phyloP scores from a whole-genome alignment of 768 basidiomycete genomes.

The Pulveroboletus sp. region DNA sequence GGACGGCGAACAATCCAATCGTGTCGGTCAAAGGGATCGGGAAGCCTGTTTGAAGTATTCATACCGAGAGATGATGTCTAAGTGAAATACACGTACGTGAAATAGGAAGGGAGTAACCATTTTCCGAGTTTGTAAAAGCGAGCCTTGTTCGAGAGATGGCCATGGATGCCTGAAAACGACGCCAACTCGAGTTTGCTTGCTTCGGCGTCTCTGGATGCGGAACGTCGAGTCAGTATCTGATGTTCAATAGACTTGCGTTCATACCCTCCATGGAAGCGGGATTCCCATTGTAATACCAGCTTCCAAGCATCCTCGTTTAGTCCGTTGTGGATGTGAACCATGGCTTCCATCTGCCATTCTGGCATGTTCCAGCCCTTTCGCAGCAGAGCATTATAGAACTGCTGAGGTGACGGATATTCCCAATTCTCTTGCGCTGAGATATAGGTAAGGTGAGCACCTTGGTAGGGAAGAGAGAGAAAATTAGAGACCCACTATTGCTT shows the following conservation, averaged over 20 bases:
- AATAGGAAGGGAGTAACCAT: conserved; percentile 5
- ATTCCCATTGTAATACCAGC: conserved; percentile 10
- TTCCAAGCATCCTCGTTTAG: conserved; percentile 11
- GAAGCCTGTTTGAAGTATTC: neutral
- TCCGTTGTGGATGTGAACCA: conserved; percentile 9
- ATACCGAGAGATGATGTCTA: neutral
- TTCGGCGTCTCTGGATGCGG: conserved; percentile 2
- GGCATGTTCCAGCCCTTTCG: conserved; percentile 8
- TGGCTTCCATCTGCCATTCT: conserved; percentile 3
- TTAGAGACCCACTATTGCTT: conserved; percentile 1
- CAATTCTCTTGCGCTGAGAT: conserved; percentile 8
- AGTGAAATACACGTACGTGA: neutral
- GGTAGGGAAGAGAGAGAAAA: neutral
- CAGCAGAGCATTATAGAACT: conserved; percentile 13
- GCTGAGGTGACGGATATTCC: conserved; percentile 13
- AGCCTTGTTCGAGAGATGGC: conserved; percentile 14
- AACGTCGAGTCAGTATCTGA: neutral
- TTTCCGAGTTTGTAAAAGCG: conserved; percentile 3
- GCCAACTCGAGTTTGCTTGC: conserved; percentile 7
- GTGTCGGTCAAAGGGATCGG: conserved; percentile 13
- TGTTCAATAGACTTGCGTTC: neutral
- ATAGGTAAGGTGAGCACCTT: neutral
- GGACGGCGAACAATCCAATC: conserved; percentile 14
- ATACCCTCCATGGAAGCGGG: conserved; percentile 14
- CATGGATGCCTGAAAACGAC: too few species aligned